Percentiles rank a stretch among this genome's conserved stretches.
These are phyloP conservation scores for Ceratocystis cacaofunesta DNA, from an alignment of 2,329 filamentous ascomycete genomes.

Conservation along the genomic window DNA sequence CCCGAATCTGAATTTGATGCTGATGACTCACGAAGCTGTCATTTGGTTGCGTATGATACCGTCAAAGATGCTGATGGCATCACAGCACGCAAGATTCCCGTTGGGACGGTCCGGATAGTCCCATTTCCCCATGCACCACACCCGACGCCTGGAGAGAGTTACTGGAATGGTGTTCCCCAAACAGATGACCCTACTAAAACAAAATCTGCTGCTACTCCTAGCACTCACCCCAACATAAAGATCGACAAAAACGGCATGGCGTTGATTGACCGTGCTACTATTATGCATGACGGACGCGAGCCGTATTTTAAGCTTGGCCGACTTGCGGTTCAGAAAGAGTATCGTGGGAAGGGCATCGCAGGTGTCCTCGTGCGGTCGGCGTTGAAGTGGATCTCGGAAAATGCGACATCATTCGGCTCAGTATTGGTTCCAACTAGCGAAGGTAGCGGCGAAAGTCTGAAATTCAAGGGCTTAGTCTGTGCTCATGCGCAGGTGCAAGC, in stretches of 20 bases:
- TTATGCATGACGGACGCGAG: conserved; percentile 46
- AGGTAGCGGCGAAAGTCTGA: conserved; percentile 26
- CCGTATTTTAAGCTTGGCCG: conserved; percentile 73
- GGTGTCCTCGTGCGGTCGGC: conserved; percentile 51
- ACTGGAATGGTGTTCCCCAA: conserved; percentile 31
- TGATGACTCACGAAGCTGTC: conserved; percentile 65
- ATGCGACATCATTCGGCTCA: conserved; percentile 38
- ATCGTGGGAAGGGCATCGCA: conserved; percentile 50
- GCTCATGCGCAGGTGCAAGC: conserved; percentile 63
- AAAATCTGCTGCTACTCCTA: too few species aligned
- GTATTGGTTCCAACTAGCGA: conserved; percentile 28
- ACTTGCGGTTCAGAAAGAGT: conserved; percentile 53
- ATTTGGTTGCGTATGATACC: conserved; percentile 74
- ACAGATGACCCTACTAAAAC: not conserved
- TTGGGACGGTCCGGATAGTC: conserved; percentile 66
- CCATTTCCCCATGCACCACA: conserved; percentile 63
- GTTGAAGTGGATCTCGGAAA: conserved; percentile 48
- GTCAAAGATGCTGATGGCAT: conserved; percentile 21
- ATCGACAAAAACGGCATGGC: conserved; percentile 16
- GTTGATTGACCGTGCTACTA: conserved; percentile 31
- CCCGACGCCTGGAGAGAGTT: conserved; percentile 35
- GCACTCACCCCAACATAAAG: conserved; percentile 16
- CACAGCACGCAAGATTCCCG: conserved; percentile 36
- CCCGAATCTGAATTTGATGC: conserved; percentile 61
- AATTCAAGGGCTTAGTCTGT: conserved; percentile 55